A percentile compares a stretch with the other conserved stretches of the same genome.
Evolutionary conservation across 2,329 filamentous ascomycete species (phyloP).

Genomic region (Pseudocercospora fuligena): DNA sequence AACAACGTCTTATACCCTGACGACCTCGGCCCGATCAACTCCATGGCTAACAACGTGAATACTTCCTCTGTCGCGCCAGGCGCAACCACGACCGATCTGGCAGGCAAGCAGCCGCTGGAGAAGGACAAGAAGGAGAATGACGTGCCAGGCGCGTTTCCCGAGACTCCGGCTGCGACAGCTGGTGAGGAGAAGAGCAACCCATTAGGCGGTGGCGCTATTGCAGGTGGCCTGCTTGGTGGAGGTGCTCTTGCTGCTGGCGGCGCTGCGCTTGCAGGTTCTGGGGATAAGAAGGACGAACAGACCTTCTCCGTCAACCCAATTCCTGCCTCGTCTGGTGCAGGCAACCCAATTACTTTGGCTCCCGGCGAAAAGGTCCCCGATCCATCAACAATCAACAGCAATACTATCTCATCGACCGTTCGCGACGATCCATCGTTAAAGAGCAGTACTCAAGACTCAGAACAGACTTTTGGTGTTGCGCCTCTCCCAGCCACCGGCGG

Average conservation of each 20-base stretch:
- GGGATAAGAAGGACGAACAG: conserved; percentile 28
- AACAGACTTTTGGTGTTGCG: conserved; percentile 55
- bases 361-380: conserved; percentile 84
- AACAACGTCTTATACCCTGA: conserved; percentile 89
- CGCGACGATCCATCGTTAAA: conserved; percentile 69
- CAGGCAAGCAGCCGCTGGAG: conserved; percentile 67
- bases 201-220: conserved; percentile 10
- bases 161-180: conserved; percentile 65
- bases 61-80: conserved; percentile 72
- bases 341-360: conserved; percentile 79
- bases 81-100: conserved; percentile 73
- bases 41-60: conserved; percentile 43
- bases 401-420: conserved; percentile 70
- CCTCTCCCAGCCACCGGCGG: conserved; percentile 64
- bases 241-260: conserved; percentile 19
- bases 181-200: conserved; percentile 11
- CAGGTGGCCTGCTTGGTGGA: conserved; percentile 8
- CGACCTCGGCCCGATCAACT: conserved; percentile 64
- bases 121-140: conserved; percentile 27
- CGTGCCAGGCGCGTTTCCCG: conserved; percentile 72
- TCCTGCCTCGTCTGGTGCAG: conserved; percentile 60
- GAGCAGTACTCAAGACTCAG: conserved; percentile 23
- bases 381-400: conserved; percentile 64
- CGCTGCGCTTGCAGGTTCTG: conserved; percentile 12
- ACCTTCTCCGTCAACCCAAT: conserved; percentile 64